A percentile compares a stretch with the other conserved stretches of the same genome.
These are phyloP conservation scores for Dioszegia hungarica DNA, from an alignment of 768 basidiomycete species.

Conservation along the genomic window DNA sequence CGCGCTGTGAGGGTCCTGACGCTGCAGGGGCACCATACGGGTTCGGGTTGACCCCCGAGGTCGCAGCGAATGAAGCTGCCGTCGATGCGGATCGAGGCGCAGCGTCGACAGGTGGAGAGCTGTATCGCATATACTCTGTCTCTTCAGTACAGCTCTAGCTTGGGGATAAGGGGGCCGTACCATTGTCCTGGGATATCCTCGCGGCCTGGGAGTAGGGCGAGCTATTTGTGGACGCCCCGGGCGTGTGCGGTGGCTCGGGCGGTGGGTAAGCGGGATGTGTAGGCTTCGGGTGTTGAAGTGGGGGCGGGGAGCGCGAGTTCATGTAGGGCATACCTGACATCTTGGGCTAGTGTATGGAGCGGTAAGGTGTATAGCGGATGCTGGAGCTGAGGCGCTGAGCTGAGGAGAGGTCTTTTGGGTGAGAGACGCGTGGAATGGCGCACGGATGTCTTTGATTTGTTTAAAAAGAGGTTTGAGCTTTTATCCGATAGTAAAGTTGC, in stretches of 20 bases:
- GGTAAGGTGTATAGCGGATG: no score
- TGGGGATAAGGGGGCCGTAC: neutral
- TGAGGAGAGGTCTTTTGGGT: no score
- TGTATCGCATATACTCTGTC: constrained; percentile 34
- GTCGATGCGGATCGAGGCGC: neutral
- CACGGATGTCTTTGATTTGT: neutral
- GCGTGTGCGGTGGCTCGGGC: constrained; percentile 45
- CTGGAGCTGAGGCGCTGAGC: no score
- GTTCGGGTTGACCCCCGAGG: constrained; percentile 22
- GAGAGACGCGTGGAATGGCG: neutral
- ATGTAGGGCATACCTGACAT: constrained; percentile 39
- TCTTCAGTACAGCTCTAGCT: neutral
- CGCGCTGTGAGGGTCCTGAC: constrained; percentile 2
- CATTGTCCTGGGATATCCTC: constrained; percentile 41
- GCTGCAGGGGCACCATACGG: constrained; percentile 14
- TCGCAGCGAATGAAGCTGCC: constrained; percentile 7
- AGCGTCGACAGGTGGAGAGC: constrained; percentile 37
- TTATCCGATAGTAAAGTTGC: neutral
- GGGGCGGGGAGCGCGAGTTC: constrained; percentile 45
- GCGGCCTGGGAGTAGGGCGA: constrained; percentile 44
- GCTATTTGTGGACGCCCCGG: constrained; percentile 36
- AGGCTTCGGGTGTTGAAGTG: constrained; percentile 47
- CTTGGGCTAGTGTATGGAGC: constrained; percentile 1
- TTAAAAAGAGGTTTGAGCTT: neutral
- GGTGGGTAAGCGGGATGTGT: constrained; percentile 48